Evolutionary conservation across 2,329 filamentous ascomycete genomes (phyloP).

Genomic region (Fusarium annulatum): DNA sequence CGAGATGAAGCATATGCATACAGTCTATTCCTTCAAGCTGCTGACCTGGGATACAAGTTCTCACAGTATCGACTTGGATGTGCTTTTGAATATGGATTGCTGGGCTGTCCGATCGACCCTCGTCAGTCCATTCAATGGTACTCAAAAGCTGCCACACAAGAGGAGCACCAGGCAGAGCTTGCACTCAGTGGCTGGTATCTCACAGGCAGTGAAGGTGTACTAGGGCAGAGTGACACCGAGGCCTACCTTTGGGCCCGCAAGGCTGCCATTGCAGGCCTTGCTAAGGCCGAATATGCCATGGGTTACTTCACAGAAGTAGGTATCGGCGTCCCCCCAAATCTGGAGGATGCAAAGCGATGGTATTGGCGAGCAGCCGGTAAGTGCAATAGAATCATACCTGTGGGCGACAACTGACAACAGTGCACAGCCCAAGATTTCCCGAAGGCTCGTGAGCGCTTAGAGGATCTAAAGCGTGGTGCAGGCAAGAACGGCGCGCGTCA

Average conservation of each 20-base stretch:
- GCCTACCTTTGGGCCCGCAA: slow-evolving; percentile 98
- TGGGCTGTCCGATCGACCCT: slow-evolving; percentile 86
- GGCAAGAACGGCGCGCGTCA: slow-evolving; percentile 77
- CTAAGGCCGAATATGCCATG: slow-evolving; percentile 97
- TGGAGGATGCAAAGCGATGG: slow-evolving; percentile 98
- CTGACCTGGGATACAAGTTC: slow-evolving; percentile 92
- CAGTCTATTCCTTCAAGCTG: slow-evolving; percentile 86
- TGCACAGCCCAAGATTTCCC: slow-evolving; percentile 87
- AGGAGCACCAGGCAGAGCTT: slow-evolving; percentile 92
- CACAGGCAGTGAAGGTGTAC: slow-evolving; percentile 86
- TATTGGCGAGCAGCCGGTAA: slow-evolving; percentile 97
- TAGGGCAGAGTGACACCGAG: slow-evolving; percentile 93
- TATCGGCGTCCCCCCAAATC: slow-evolving; percentile 84
- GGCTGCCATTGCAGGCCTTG: slow-evolving; percentile 85
- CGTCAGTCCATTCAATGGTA: slow-evolving; percentile 94
- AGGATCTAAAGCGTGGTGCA: slow-evolving; percentile 82
- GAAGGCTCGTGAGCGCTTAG: slow-evolving; percentile 90
- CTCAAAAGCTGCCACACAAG: slow-evolving; percentile 87
- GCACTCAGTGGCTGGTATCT: slow-evolving; percentile 93
- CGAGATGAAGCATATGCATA: slow-evolving; percentile 85
- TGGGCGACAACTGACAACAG: slow-evolving; percentile 43
- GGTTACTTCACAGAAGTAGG: slow-evolving; percentile 97
- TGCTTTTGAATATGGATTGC: slow-evolving; percentile 87
- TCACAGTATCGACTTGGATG: slow-evolving; percentile 91
- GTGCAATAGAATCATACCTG: slow-evolving; percentile 52